Evolutionary conservation across 2,329 filamentous ascomycete genomes (phyloP), one percentile per base, ranked within the genome.

Genomic region (Gyromitra esculenta): DNA sequence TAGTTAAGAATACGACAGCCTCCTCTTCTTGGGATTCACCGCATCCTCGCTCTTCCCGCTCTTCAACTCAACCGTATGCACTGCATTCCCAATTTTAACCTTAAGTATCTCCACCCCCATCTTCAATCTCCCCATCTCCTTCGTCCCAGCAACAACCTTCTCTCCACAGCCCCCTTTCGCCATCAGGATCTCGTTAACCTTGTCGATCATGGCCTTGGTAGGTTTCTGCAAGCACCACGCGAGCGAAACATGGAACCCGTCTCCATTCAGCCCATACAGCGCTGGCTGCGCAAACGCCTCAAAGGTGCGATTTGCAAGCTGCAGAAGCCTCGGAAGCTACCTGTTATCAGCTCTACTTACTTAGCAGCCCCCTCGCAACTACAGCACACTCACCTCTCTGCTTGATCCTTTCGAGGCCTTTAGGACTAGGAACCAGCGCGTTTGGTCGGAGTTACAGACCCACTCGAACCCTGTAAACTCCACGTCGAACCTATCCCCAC

Each of bases 161-260:
- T 25, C 35, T 43, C 66, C 72, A 18, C 54, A 48, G 5, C 43
- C 62, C 13, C 41, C 68, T 35, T 64, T 60, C 43, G n/a, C 56
- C 18, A 79, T 69, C 31, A 78, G 5, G 37, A 60, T 77, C 9
- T 74, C 64, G 52, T 60, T 80, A 0, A 86, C 87, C 35, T 81
- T 81, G 64, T 82, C 78, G 15, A 81, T 81, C 13, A 87, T 81
- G 43, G 87, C 85, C 1, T 84, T 75, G 5, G 83, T 85, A 0
- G 89, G 90, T 54, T 85, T 82, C 8, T 85, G 83, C 77, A 95
- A 86, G 0, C 88, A 91, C 96, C 95, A 98, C 0, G 91, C 96
- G 72, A 99, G 89, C 59, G 94, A 97, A 76, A 98, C 85, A 83
- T 99, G 96, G 81, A 97, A 97, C 25, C 88, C 89, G 63, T 86